phyloP scores from a whole-genome alignment of 1,139 yeast species.

The Hansenula sp. region DNA sequence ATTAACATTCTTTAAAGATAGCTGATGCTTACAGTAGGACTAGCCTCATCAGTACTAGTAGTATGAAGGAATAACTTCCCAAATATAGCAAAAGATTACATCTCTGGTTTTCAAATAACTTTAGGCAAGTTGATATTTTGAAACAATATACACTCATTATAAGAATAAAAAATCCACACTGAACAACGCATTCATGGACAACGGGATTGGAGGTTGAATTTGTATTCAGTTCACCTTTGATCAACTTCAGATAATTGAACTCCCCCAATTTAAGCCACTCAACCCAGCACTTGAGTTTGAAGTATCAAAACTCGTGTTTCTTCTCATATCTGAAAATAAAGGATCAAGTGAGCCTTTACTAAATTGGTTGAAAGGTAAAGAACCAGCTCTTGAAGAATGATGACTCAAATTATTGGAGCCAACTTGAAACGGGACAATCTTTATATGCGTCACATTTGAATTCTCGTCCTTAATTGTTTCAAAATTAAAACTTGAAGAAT shows the following conservation, averaged over 20 bases:
- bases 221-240: no score
- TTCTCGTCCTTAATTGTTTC: conserved; percentile 4
- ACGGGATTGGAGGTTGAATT: no score
- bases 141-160: not conserved
- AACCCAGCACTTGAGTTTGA: not conserved
- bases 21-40: no score
- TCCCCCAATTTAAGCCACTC: conserved; percentile 3
- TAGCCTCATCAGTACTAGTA: no score
- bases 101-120: no score
- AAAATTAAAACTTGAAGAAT: conserved; percentile 4
- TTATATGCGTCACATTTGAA: conserved; percentile 7
- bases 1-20: no score
- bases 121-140: not conserved
- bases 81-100: no score
- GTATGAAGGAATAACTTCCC: no score
- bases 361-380: conserved; percentile 2
- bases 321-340: not conserved
- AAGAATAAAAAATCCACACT: not conserved
- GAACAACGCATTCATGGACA: not conserved
- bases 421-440: conserved; percentile 2
- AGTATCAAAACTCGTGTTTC: not conserved
- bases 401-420: not conserved
- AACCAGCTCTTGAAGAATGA: conserved; percentile 2
- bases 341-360: not conserved
- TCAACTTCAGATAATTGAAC: not conserved